These are phyloP conservation scores for Pyrus betulifolia DNA, from an alignment of 306 rosid species.

Conservation along the genomic window DNA sequence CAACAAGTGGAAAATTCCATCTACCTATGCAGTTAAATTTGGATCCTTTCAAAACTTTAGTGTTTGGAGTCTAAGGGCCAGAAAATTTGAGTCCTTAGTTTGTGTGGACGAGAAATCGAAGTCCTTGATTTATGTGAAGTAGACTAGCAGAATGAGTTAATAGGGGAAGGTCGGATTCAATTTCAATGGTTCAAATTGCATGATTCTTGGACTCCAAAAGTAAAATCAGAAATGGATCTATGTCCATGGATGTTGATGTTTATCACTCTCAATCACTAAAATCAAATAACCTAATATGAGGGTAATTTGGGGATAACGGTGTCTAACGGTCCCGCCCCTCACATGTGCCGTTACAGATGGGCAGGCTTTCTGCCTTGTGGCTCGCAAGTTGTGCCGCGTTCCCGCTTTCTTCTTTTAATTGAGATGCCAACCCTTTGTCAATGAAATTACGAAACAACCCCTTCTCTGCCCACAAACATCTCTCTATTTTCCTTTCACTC, in stretches of 20 bases:
- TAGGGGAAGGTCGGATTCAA: too few relatives aligned
- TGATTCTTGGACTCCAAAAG: too few relatives aligned
- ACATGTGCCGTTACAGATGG: conserved; percentile 72
- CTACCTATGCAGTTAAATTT: too few relatives aligned
- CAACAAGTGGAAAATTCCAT: too few relatives aligned
- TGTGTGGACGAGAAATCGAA: too few relatives aligned
- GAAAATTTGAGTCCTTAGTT: too few relatives aligned
- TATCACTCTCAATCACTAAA: neutral
- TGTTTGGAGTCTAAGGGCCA: too few relatives aligned
- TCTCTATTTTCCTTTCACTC: neutral
- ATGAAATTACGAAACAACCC: conserved; percentile 21
- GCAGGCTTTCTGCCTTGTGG: conserved; percentile 59
- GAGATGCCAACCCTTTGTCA: conserved; percentile 13
- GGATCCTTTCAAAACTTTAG: too few relatives aligned
- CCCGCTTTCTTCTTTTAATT: conserved; percentile 39
- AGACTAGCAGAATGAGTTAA: too few relatives aligned
- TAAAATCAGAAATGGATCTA: too few relatives aligned
- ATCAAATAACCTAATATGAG: neutral
- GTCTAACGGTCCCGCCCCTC: conserved; percentile 40
- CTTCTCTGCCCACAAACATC: neutral
- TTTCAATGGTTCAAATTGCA: too few relatives aligned
- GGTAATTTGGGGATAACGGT: conserved; percentile 27
- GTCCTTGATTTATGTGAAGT: too few relatives aligned
- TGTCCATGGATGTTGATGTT: neutral
- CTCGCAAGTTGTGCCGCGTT: conserved; percentile 44